phyloP scores from a whole-genome alignment of 2,329 filamentous ascomycete species.

The Cytospora leucostoma region DNA sequence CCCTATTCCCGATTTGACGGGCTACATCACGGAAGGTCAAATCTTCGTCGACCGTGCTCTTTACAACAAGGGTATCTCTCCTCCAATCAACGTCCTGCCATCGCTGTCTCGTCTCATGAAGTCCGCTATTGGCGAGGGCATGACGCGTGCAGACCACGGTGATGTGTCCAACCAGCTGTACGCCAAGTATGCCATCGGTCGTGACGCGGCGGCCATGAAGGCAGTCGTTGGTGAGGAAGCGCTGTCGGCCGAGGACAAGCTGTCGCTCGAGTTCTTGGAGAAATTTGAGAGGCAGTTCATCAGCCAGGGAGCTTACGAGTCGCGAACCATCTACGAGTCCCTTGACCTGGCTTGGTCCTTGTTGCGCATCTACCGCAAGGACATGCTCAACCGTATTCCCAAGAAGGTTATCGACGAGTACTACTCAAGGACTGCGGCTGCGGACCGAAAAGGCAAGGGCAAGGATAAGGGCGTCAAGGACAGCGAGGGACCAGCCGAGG shows the following conservation, averaged over 20 bases:
- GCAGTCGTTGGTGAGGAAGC: slow-evolving; percentile 98
- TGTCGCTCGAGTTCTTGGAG: slow-evolving; percentile 97
- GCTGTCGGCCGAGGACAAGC: slow-evolving; percentile 91
- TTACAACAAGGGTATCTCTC: slow-evolving; percentile 96
- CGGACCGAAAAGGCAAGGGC: slow-evolving; percentile 64
- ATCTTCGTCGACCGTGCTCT: slow-evolving; percentile 95
- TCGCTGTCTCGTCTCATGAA: slow-evolving; percentile 99
- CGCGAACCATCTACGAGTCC: slow-evolving; percentile 87
- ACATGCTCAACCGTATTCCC: slow-evolving; percentile 92
- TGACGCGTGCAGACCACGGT: slow-evolving; percentile 94
- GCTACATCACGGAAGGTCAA: slow-evolving; percentile 98
- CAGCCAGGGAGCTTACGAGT: slow-evolving; percentile 87
- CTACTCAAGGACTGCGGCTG: slow-evolving; percentile 66
- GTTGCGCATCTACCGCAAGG: slow-evolving; percentile 96
- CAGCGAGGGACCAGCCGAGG: slow-evolving; percentile 33
- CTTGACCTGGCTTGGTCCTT: slow-evolving; percentile 96
- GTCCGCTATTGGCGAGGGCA: slow-evolving; percentile 96
- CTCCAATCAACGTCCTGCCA: slow-evolving; percentile 96
- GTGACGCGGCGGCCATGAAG: slow-evolving; percentile 98
- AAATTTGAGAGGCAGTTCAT: slow-evolving; percentile 98
- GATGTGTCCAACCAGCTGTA: slow-evolving; percentile 99
- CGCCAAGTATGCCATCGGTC: slow-evolving; percentile 98
- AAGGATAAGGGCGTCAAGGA: slow-evolving; percentile 46
- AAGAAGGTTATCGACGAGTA: slow-evolving; percentile 81
- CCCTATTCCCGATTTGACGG: slow-evolving; percentile 96